These are phyloP conservation scores for Aspergillus caelatus DNA, from an alignment of 2,329 filamentous ascomycete species.

Conservation along the genomic window DNA sequence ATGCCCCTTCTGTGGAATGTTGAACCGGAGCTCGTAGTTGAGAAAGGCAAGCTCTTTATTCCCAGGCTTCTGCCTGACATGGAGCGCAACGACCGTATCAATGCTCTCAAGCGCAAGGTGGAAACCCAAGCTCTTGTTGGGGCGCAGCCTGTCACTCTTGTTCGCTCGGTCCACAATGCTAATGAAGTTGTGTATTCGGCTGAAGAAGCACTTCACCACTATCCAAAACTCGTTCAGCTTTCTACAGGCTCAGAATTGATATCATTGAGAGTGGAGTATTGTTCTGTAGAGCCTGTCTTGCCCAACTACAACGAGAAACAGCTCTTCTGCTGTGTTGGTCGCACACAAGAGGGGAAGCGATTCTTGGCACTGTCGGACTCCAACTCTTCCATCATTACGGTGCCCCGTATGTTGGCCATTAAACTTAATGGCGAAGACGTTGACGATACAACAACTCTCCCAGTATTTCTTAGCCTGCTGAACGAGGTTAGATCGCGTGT, in stretches of 20 bases:
- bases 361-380: conserved; percentile 5
- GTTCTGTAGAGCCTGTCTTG: conserved; percentile 5
- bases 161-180: conserved; percentile 2
- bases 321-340: conserved; percentile 8
- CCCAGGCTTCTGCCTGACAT: conserved; percentile 12
- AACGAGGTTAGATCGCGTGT: conserved; percentile 6
- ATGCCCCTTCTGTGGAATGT: conserved; percentile 5
- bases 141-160: conserved; percentile 4
- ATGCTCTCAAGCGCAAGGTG: conserved; percentile 10
- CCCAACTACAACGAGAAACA: conserved; percentile 1
- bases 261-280: conserved; percentile 2
- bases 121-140: conserved; percentile 6
- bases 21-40: conserved; percentile 10
- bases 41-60: conserved; percentile 10
- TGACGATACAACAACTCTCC: conserved; percentile 6
- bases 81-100: conserved; percentile 9
- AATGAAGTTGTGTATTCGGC: conserved; percentile 6
- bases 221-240: background rate
- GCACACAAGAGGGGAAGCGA: conserved; percentile 1
- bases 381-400: conserved; percentile 8
- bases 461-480: conserved; percentile 1
- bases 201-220: conserved; percentile 1
- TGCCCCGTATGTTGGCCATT: conserved; percentile 4
- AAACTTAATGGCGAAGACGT: conserved; percentile 1
- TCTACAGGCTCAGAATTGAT: no score